Base-by-base conservation (phyloP, 352 stramenopile species). In the Phytophthora sp. region DNA sequence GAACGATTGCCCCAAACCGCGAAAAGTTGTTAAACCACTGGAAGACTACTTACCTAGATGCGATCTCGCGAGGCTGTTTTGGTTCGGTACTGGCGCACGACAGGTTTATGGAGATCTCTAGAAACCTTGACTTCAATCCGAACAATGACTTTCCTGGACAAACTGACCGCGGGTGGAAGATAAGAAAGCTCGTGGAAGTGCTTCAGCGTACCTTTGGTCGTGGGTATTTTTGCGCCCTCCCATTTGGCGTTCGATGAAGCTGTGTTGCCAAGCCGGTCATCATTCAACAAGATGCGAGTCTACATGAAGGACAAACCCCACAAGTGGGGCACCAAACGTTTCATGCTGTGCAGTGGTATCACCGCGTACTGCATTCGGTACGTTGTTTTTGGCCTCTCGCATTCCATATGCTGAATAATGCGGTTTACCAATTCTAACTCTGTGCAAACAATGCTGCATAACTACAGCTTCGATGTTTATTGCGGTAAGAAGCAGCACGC, bases 261-360 rank as follows among this genome's bases (percentile, higher is more conserved):
- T 8, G 42, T 73, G 2, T 35, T 66, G 7, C 57, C 49, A 2
- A 60, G 35, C 9, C 53, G 45, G 2, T 65, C 51, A 2, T 61
- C 52, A 0, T 73, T 62, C 53, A 74, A 66, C 49, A 66, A 63
- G 33, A 70, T 70, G 59, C n/a, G n/a, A n/a, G n/a, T n/a, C n/a
- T n/a, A n/a, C n/a, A n/a, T n/a, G n/a, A n/a, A n/a, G n/a, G n/a
- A n/a, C n/a, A n/a, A n/a, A n/a, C n/a, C n/a, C n/a, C n/a, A n/a
- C n/a, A n/a, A n/a, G n/a, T n/a, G n/a, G n/a, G n/a, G n/a, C n/a
- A n/a, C n/a, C n/a, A n/a, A n/a, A n/a, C n/a, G n/a, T n/a, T n/a
- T n/a, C n/a, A n/a, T n/a, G n/a, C n/a, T n/a, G n/a, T n/a, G n/a
- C n/a, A n/a, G n/a, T n/a, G n/a, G n/a, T n/a, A n/a, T n/a, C n/a